These are phyloP conservation scores for Monosporozyma aquatica DNA, from an alignment of 805 yeast species.

Conservation along the genomic window DNA sequence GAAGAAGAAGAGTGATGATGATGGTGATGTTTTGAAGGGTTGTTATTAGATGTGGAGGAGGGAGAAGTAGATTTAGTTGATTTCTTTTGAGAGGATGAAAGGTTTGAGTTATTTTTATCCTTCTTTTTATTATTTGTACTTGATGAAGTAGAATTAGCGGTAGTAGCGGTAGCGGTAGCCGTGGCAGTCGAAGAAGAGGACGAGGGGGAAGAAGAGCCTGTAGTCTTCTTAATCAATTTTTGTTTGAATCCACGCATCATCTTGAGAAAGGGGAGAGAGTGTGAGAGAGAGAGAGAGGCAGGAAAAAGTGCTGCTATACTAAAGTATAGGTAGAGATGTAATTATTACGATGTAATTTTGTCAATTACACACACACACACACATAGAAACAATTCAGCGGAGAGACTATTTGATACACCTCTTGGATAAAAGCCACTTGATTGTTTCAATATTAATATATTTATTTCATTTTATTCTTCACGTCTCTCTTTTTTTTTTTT, in stretches of 20 bases:
- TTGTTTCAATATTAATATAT: too few species aligned
- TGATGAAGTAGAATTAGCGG: too few species aligned
- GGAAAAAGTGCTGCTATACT: too few species aligned
- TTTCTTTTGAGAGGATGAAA: too few species aligned
- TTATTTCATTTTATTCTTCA: too few species aligned
- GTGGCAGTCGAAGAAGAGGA: constrained; percentile 6
- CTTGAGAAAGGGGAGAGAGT: constrained; percentile 20
- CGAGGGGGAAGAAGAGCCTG: constrained; percentile 32
- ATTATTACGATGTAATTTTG: too few species aligned
- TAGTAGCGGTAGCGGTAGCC: constrained; percentile 25
- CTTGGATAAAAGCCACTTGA: too few species aligned
- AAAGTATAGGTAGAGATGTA: too few species aligned
- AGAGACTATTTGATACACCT: too few species aligned
- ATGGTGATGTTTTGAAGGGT: constrained; percentile 9
- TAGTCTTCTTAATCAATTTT: constrained; percentile 33
- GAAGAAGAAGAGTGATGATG: constrained; percentile 7
- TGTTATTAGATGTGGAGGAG: neutral
- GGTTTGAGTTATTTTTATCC: constrained; percentile 32
- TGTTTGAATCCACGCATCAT: constrained; percentile 74
- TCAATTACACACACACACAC: too few species aligned
- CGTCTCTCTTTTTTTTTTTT: too few species aligned
- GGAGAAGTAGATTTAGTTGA: constrained; percentile 32
- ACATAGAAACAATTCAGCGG: too few species aligned
- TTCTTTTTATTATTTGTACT: constrained; percentile 38
- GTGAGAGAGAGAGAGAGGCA: neutral